These are phyloP conservation scores for Endocalyx cinctus DNA, from an alignment of 2,329 filamentous ascomycete genomes.

Conservation along the genomic window DNA sequence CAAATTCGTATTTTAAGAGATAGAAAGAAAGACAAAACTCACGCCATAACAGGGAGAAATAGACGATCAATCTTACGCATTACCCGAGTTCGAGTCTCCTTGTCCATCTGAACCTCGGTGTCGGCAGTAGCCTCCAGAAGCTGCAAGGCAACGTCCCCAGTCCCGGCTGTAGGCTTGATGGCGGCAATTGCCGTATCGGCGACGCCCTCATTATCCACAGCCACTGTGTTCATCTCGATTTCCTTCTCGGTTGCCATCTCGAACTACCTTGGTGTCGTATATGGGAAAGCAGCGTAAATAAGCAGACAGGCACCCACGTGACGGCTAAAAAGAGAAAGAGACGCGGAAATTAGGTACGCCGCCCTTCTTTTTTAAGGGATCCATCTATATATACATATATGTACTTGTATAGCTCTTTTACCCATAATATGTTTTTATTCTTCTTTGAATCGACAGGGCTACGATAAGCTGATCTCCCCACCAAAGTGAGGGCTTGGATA, in stretches of 20 bases:
- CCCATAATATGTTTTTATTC: too few relatives aligned
- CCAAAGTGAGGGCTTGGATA: too few relatives aligned
- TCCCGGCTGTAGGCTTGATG: background rate
- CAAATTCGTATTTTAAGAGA: background rate
- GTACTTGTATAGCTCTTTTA: too few relatives aligned
- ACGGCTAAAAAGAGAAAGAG: too few relatives aligned
- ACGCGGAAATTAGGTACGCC: too few relatives aligned
- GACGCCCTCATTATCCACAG: background rate
- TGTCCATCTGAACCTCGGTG: background rate
- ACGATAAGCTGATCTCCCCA: too few relatives aligned
- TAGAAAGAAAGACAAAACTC: background rate
- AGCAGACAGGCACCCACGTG: too few relatives aligned
- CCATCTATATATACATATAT: too few relatives aligned
- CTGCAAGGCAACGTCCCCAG: background rate
- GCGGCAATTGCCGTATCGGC: background rate
- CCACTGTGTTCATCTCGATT: background rate
- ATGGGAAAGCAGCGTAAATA: too few relatives aligned
- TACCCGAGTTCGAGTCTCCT: background rate
- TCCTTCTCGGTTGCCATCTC: background rate
- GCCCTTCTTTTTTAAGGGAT: too few relatives aligned
- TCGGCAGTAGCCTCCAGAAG: background rate
- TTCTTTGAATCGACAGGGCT: too few relatives aligned
- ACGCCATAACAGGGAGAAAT: background rate
- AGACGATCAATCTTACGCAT: background rate
- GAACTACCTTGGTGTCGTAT: too few relatives aligned